These are phyloP conservation scores for Termitomyces bulborhizus DNA, from an alignment of 768 basidiomycete species.

Conservation along the genomic window DNA sequence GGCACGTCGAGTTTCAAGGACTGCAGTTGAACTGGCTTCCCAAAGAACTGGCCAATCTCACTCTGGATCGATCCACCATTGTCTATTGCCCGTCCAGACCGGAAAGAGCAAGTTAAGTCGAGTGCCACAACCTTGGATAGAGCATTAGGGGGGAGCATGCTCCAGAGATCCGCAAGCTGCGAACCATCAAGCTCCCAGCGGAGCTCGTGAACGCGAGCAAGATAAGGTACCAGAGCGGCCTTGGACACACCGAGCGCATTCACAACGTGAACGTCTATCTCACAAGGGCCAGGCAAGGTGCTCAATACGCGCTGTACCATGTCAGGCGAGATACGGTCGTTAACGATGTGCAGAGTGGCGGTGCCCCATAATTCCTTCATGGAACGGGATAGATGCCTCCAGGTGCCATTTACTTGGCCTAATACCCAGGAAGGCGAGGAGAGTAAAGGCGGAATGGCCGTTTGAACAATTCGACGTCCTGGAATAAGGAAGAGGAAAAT, in stretches of 20 bases:
- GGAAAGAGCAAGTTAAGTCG: not conserved
- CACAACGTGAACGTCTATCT: not conserved
- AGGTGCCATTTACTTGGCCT: not conserved
- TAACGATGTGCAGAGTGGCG: not conserved
- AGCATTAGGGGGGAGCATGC: not conserved
- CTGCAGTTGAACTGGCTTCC: not conserved
- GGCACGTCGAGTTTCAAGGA: not conserved
- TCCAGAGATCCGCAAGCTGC: not conserved
- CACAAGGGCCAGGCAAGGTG: not conserved
- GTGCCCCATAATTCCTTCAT: not conserved
- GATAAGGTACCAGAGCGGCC: not conserved
- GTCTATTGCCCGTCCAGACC: not conserved
- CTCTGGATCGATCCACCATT: not conserved
- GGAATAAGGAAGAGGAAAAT: not conserved
- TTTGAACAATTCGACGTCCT: not conserved
- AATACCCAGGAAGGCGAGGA: not conserved
- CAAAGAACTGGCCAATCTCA: not conserved
- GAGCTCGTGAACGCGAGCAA: not conserved
- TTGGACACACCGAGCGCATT: not conserved
- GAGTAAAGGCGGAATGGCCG: not conserved
- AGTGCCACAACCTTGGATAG: not conserved
- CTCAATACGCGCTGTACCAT: not conserved
- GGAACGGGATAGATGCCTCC: not conserved
- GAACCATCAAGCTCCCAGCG: not conserved
- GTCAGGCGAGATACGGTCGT: not conserved